These are phyloP conservation scores for Xylaria acuta DNA, from an alignment of 495 filamentous ascomycete species.

Conservation along the genomic window DNA sequence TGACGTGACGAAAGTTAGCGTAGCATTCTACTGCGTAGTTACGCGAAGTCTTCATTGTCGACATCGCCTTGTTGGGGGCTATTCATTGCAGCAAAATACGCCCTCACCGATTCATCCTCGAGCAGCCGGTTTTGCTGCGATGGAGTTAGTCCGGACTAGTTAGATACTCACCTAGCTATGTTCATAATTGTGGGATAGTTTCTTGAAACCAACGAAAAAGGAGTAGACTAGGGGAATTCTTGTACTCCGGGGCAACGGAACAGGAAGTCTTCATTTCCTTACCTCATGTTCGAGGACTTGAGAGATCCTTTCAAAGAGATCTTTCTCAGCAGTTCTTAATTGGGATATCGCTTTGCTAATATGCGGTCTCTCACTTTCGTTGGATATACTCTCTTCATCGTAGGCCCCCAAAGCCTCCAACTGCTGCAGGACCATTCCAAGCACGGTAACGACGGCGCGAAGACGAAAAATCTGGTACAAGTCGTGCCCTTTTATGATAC, in stretches of 20 bases:
- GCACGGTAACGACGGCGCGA: conserved; percentile 69
- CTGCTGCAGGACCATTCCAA: conserved; percentile 68
- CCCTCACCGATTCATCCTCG: conserved; percentile 45
- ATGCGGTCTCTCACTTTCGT: conserved; percentile 48
- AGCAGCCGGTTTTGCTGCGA: conserved; percentile 47
- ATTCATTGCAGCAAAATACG: conserved; percentile 54
- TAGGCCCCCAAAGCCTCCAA: conserved; percentile 58
- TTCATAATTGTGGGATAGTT: not conserved
- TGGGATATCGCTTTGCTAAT: conserved; percentile 45
- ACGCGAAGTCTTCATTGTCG: conserved; percentile 56
- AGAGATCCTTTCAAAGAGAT: conserved; percentile 61
- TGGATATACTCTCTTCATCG: conserved; percentile 41
- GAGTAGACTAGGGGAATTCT: not conserved
- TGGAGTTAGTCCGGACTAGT: not conserved
- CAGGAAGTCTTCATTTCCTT: conserved; percentile 29
- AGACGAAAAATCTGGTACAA: conserved; percentile 74
- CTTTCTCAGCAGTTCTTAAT: conserved; percentile 64
- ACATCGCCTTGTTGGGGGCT: conserved; percentile 44
- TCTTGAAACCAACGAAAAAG: not conserved
- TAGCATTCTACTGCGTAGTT: conserved; percentile 20
- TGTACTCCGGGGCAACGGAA: no score
- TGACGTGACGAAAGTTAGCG: not conserved
- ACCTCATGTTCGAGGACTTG: conserved; percentile 68
- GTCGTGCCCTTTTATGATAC: conserved; percentile 61
- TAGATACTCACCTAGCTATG: not conserved